Conservation (phyloP, 257 asterid species). For the Rhazya stricta region DNA sequence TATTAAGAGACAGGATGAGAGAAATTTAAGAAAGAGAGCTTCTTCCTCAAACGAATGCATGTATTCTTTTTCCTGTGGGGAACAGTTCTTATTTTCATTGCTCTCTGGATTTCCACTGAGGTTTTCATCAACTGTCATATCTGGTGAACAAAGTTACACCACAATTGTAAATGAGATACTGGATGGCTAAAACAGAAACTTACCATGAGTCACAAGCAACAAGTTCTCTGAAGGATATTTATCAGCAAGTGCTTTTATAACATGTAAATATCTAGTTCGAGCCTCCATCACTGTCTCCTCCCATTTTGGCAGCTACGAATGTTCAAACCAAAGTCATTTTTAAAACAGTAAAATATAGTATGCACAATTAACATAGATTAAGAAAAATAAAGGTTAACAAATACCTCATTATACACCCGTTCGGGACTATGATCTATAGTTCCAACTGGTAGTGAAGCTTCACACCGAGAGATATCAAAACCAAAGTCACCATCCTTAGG, state of each 20-base stretch:
- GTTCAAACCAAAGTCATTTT: constrained; percentile 13
- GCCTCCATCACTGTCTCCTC: constrained; percentile 53
- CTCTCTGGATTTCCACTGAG: background rate
- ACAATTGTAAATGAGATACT: background rate
- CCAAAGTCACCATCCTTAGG: constrained; percentile 70
- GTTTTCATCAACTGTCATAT: background rate
- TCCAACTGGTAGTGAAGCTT: constrained; percentile 69
- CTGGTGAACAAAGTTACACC: background rate
- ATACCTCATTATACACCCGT: constrained; percentile 60
- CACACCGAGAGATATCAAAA: constrained; percentile 54
- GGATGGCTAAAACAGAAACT: constrained; percentile 18
- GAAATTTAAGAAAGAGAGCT: background rate
- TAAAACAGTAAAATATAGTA: constrained; percentile 5
- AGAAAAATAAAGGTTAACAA: background rate
- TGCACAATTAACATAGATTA: background rate
- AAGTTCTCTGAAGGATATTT: constrained; percentile 78
- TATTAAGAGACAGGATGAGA: background rate
- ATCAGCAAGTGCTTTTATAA: constrained; percentile 69
- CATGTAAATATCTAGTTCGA: constrained; percentile 49
- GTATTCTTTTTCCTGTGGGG: background rate
- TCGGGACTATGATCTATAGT: constrained; percentile 45
- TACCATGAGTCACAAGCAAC: constrained; percentile 86
- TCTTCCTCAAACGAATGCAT: background rate
- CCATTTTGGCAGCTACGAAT: constrained; percentile 68
- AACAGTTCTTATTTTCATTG: background rate